These are phyloP conservation scores for Heritiera littoralis DNA, from an alignment of 345 rosid species.

Conservation along the genomic window DNA sequence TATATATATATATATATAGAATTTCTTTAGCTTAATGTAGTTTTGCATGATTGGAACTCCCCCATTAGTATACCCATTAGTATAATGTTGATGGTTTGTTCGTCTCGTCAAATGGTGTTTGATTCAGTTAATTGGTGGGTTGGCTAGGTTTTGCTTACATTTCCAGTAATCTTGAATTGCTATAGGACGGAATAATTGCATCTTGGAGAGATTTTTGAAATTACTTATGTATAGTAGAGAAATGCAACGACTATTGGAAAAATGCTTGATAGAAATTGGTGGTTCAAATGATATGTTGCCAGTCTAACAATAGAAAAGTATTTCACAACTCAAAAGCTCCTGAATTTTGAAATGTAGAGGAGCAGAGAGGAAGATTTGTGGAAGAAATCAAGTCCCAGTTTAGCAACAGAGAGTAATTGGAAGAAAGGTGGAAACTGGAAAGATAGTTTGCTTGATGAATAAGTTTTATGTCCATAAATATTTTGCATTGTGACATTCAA, in stretches of 20 bases:
- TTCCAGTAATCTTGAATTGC: neutral
- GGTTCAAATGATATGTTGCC: neutral
- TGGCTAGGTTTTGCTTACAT: neutral
- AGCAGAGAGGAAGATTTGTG: neutral
- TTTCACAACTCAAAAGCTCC: neutral
- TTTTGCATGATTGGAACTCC: constrained; percentile 7
- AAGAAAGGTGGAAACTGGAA: neutral
- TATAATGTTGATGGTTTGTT: neutral
- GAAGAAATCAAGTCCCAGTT: neutral
- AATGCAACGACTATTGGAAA: neutral
- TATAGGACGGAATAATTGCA: neutral
- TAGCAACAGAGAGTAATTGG: neutral
- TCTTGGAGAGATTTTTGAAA: neutral
- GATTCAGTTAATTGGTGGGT: neutral
- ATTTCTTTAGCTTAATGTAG: neutral
- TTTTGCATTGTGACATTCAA: neutral
- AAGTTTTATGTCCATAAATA: neutral
- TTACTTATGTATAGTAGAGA: neutral
- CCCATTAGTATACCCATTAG: neutral
- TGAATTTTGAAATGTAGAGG: neutral
- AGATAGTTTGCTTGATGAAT: neutral
- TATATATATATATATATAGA: neutral
- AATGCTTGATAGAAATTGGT: neutral
- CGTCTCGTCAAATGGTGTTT: neutral
- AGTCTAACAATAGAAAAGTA: constrained; percentile 2